Base-by-base conservation (phyloP, 2,329 filamentous ascomycete species). In the Verticillium albo-atrum region DNA sequence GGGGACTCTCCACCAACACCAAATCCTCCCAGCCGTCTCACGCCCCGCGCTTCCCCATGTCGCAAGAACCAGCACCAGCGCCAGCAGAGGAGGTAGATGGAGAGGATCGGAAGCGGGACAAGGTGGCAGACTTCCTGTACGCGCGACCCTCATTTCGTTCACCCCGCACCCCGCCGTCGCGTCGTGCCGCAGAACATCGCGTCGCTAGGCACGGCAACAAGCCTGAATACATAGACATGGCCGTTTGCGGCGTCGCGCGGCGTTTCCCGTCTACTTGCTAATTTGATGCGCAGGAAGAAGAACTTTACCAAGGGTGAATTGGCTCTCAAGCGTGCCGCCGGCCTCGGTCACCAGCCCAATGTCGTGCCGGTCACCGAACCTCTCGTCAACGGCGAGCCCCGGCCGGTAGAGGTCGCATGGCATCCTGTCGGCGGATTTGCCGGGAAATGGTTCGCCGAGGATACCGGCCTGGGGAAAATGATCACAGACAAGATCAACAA, bases 401-500 rank as follows among this genome's bases (percentile, higher is more conserved):
- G 79, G n/a, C 67, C 70, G 0, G 82, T 85, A 30, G 74, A 80
- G 64, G 77, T 86, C 27, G 83, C 82, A 25, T 86, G 83, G 83
- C 82, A 85, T 67, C 82, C 83, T 1, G 82, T 86, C 6, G 81
- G 77, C 17, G 82, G 82, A 0, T 71, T 80, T 20, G 80, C 80
- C 0, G 82, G 82, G 47, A 84, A 83, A 64, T 85, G 82, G 82
- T 81, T 85, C 56, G 82, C 82, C 15, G 82, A 85, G 58, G 73
- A 81, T 65, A 83, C 82, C 0, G 78, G 79, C 0, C 67, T 85
- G 25, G 83, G 83, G 3, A 81, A 79, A 69, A 72, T 82, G 73
- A 85, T 86, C 60, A 83, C 80, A 0, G 79, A 82, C 53, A 80
- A 77, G 62, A 79, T 82, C 58, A 77, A 82, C 64, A 75, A 73